phyloP scores from a whole-genome alignment of 208 protist species.

The Vickermania ingenoplastis region DNA sequence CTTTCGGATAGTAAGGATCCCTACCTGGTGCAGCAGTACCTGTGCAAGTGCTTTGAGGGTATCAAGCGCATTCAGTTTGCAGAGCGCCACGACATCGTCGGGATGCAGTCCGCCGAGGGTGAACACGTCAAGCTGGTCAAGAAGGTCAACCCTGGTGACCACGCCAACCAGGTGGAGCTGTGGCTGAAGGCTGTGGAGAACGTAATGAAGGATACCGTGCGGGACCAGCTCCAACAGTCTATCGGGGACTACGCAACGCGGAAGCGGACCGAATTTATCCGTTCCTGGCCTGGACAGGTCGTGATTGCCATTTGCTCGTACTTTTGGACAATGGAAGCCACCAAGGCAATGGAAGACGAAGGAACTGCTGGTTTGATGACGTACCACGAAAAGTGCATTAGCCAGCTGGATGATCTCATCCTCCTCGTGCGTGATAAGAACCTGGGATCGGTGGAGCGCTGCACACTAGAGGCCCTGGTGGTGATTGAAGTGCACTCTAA shows the following conservation, averaged over 20 bases:
- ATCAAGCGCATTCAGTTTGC: slow-evolving; percentile 90
- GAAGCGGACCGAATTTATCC: slow-evolving; percentile 86
- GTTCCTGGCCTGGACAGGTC: slow-evolving; percentile 90
- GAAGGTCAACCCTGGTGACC: slow-evolving; percentile 76
- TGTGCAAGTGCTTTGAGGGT: slow-evolving; percentile 96
- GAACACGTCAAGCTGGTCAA: slow-evolving; percentile 80
- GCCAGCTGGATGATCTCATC: slow-evolving; percentile 88
- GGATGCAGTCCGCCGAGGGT: slow-evolving; percentile 88
- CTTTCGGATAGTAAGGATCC: slow-evolving; percentile 94
- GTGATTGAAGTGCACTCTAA: slow-evolving; percentile 93
- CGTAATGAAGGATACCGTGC: slow-evolving; percentile 85
- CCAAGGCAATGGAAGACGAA: slow-evolving; percentile 79
- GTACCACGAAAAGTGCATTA: slow-evolving; percentile 83
- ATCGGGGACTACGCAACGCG: slow-evolving; percentile 75
- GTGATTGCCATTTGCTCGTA: slow-evolving; percentile 86
- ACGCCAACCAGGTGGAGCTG: slow-evolving; percentile 90
- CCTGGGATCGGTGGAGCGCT: slow-evolving; percentile 75
- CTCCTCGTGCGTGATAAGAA: slow-evolving; percentile 85
- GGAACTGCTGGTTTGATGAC: slow-evolving; percentile 76
- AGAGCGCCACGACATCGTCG: slow-evolving; percentile 86
- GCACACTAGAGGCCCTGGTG: slow-evolving; percentile 90
- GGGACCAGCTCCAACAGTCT: slow-evolving; percentile 75
- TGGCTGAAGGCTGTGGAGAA: slow-evolving; percentile 92
- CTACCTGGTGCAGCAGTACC: slow-evolving; percentile 91
- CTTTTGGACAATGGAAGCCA: slow-evolving; percentile 93